Evolutionary conservation across 2,329 filamentous ascomycete genomes (phyloP).

Genomic region (Sordariomycetes sp.): DNA sequence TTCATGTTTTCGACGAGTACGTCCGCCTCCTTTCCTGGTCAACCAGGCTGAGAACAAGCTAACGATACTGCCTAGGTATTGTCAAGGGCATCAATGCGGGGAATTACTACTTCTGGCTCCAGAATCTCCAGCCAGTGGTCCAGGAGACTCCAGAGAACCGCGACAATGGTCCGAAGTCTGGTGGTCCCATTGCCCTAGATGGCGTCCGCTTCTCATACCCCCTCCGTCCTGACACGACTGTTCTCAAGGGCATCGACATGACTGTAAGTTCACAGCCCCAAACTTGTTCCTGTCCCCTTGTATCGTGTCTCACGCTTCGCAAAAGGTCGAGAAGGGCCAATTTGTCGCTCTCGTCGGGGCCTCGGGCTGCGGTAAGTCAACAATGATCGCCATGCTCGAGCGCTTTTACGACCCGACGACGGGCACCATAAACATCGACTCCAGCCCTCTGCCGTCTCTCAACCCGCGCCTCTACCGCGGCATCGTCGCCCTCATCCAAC

Average conservation of each 20-base stretch:
- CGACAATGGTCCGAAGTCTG: conserved; percentile 15
- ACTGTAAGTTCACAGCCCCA: conserved; percentile 37
- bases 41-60: conserved; percentile 42
- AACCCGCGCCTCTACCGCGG: conserved; percentile 19
- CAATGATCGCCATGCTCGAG: conserved; percentile 41
- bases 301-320: neutral
- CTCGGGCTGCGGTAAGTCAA: conserved; percentile 50
- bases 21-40: conserved; percentile 14
- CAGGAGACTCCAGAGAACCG: conserved; percentile 5
- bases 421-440: conserved; percentile 18
- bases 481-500: conserved; percentile 27
- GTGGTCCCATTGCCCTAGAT: conserved; percentile 29
- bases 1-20: conserved; percentile 35
- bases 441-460: conserved; percentile 16
- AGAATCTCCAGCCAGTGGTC: conserved; percentile 14
- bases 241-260: conserved; percentile 27
- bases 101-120: conserved; percentile 34
- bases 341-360: conserved; percentile 46
- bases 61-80: conserved; percentile 25
- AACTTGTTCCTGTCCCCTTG: conserved; percentile 17
- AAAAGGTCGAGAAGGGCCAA: conserved; percentile 28
- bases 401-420: conserved; percentile 28
- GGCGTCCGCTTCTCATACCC: conserved; percentile 50
- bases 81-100: conserved; percentile 36
- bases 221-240: conserved; percentile 19